Percentiles rank a stretch among this genome's conserved stretches.
phyloP scores from a whole-genome alignment of 2,329 filamentous ascomycete species.

The Stemphylium lycopersici region DNA sequence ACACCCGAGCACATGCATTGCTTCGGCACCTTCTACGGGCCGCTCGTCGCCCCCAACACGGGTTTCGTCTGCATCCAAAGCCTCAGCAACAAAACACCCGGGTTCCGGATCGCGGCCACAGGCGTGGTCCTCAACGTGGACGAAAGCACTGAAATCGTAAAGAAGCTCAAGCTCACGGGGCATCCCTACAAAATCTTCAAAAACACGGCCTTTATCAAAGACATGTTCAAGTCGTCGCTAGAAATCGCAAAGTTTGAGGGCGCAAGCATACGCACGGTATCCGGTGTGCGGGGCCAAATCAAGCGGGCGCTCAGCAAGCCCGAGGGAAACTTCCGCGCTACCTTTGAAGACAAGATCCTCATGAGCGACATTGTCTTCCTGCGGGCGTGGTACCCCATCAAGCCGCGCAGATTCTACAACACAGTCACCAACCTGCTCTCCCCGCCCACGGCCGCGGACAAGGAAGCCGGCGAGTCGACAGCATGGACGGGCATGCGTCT shows the following conservation, averaged over 20 bases:
- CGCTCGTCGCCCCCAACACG: constrained; percentile 92
- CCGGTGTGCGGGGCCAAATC: constrained; percentile 93
- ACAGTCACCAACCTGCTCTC: constrained; percentile 91
- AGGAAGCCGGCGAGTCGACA: constrained; percentile 40
- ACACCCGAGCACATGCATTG: constrained; percentile 99
- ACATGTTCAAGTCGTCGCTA: constrained; percentile 93
- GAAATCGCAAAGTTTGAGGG: constrained; percentile 99
- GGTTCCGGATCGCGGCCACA: constrained; percentile 92
- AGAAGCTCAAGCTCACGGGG: constrained; percentile 97
- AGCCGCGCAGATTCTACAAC: constrained; percentile 96
- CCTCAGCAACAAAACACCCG: constrained; percentile 81
- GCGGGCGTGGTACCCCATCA: constrained; percentile 94
- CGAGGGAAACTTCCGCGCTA: constrained; percentile 94
- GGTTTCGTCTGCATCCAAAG: constrained; percentile 94
- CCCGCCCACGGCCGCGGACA: constrained; percentile 40
- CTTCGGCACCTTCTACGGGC: constrained; percentile 93
- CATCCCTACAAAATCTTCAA: constrained; percentile 98
- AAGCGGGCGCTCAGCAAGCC: constrained; percentile 93
- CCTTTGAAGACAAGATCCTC: constrained; percentile 97
- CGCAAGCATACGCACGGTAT: constrained; percentile 93
- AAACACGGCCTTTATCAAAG: constrained; percentile 97
- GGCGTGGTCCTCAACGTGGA: constrained; percentile 94
- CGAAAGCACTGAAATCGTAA: constrained; percentile 95
- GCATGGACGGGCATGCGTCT: constrained; percentile 90
- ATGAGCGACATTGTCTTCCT: constrained; percentile 97